Evolutionary conservation across 1,284 basidiomycete species (phyloP), one percentile per base, ranked within the genome.

Genomic region (Taiwanofungus camphoratus): DNA sequence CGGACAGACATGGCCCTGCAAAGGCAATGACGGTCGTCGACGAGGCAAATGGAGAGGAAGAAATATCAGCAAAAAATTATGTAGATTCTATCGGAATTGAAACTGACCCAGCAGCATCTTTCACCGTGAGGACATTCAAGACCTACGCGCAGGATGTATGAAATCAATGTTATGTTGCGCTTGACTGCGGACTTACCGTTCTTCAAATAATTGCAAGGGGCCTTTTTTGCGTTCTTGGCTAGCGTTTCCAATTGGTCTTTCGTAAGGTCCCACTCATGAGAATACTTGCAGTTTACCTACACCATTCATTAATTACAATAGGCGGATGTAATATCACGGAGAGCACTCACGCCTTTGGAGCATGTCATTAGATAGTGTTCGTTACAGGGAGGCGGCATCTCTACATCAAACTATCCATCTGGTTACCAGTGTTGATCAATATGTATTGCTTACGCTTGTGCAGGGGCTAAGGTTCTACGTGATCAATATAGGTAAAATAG

Each of bases 141-240:
- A 29, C 82, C 85, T 87, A 48, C 7, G 2, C 19, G 33, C 20
- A 39, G n/a, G 26, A 21, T 19, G 21, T 30, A 8, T 29, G n/a
- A 29, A 29, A 29, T 29, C 26, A 29, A 9, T 29, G 26, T 29
- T n/a, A n/a, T 29, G 26, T 29, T 8, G 26, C 9, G 9, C 26
- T 29, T n/a, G n/a, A 9, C 8, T n/a, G 9, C 9, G 8, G 31
- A 36, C 64, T 34, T 47, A 79, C 85, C 81, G 53, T 81, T 84
- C 62, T 87, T 87, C 15, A 86, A 65, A 69, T 82, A 85, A 57
- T 83, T 85, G 62, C 85, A 88, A 0, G 85, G 86, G 0, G 84
- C 83, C 52, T 87, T 87, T 65, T 87, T 87, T 9, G 86, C 86
- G 53, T 82, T 85, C 53, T 68, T 73, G 20, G 79, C 71, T 54